Percentiles rank a stretch among this genome's conserved stretches.
phyloP scores from a whole-genome alignment of 345 rosid species.

The Corchorus capsularis region DNA sequence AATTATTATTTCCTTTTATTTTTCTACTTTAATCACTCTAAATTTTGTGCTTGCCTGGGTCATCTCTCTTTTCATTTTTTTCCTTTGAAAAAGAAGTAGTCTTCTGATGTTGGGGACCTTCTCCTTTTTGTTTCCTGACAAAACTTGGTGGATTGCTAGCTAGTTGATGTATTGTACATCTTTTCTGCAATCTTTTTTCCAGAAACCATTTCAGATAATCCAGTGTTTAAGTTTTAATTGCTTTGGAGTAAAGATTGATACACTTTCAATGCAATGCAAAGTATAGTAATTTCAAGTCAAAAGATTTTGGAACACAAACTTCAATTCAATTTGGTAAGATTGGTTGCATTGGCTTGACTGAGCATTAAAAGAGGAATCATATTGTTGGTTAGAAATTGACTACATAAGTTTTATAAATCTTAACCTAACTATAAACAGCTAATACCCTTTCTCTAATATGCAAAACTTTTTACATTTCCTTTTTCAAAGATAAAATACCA shows the following conservation, averaged over 20 bases:
- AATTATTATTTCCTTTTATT: constrained; percentile 19
- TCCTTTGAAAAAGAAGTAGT: constrained; percentile 18
- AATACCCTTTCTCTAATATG: background rate
- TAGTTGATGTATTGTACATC: background rate
- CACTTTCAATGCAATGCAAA: background rate
- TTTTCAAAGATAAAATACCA: background rate
- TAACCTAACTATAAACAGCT: too few relatives aligned
- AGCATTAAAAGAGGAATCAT: background rate
- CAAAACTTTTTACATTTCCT: background rate
- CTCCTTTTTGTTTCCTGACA: constrained; percentile 6
- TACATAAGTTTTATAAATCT: background rate
- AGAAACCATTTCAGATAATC: background rate
- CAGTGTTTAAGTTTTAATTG: background rate
- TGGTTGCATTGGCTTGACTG: background rate
- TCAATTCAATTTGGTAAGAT: background rate
- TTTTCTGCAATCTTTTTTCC: background rate
- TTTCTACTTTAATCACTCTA: constrained; percentile 13
- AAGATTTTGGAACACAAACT: background rate
- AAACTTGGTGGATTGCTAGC: background rate
- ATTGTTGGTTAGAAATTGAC: background rate
- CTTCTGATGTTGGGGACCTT: constrained; percentile 19
- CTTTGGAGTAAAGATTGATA: background rate
- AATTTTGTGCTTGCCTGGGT: background rate
- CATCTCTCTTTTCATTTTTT: constrained; percentile 16
- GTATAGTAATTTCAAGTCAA: background rate